These are phyloP conservation scores for Henckelia pumila DNA, from an alignment of 257 asterid species.

Conservation along the genomic window DNA sequence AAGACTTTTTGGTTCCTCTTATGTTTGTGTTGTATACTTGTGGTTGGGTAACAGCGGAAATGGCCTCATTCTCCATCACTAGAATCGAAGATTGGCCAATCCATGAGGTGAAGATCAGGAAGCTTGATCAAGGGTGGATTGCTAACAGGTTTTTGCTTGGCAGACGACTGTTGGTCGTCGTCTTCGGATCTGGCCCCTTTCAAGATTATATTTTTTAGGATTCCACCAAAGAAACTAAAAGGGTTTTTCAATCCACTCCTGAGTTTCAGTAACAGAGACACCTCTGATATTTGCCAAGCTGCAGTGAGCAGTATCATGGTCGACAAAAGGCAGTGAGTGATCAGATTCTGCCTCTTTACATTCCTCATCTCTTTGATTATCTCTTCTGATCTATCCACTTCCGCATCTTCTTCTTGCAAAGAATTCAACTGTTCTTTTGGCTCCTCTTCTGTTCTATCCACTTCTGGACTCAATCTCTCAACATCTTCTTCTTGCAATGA, in stretches of 20 bases:
- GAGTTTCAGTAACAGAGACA: slow-evolving; percentile 54
- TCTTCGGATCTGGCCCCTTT: neutral
- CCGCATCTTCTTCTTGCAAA: slow-evolving; percentile 31
- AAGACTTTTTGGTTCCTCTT: neutral
- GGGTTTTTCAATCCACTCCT: slow-evolving; percentile 62
- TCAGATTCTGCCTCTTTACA: slow-evolving; percentile 58
- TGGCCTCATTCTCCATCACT: neutral
- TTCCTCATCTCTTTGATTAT: slow-evolving; percentile 59
- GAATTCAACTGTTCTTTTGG: slow-evolving; percentile 38
- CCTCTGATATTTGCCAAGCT: slow-evolving; percentile 81
- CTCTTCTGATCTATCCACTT: slow-evolving; percentile 31
- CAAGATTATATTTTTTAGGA: slow-evolving; percentile 28
- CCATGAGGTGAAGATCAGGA: slow-evolving; percentile 45
- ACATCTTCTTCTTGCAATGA: slow-evolving; percentile 23
- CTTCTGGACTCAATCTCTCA: neutral
- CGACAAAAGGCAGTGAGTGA: slow-evolving; percentile 70
- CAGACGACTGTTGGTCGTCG: slow-evolving; percentile 14
- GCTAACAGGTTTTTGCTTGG: slow-evolving; percentile 23
- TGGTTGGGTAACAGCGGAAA: neutral
- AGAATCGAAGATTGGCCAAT: slow-evolving; percentile 37
- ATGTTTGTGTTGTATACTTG: neutral
- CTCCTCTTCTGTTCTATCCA: neutral
- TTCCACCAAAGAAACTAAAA: slow-evolving; percentile 38
- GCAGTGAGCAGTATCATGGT: slow-evolving; percentile 60
- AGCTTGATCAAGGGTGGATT: slow-evolving; percentile 38